Evolutionary conservation across 1,139 yeast species (phyloP).

Genomic region (Lizanozyma gosingica): DNA sequence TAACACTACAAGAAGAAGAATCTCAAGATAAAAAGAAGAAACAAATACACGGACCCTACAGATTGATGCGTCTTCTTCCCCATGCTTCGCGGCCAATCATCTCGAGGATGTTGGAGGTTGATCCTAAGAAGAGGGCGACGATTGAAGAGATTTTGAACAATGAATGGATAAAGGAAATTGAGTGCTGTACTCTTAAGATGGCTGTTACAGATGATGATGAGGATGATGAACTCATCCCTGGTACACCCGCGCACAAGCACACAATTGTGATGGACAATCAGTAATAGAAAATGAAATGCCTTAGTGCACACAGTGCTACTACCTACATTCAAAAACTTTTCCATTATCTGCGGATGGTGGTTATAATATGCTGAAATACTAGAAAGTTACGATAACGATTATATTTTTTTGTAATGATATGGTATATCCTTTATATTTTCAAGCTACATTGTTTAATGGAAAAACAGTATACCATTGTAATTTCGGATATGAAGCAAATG

Average conservation of each 20-base stretch:
- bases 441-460: too few relatives aligned
- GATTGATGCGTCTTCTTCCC: constrained; percentile 80
- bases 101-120: constrained; percentile 61
- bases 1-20: constrained; percentile 6
- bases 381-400: too few relatives aligned
- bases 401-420: too few relatives aligned
- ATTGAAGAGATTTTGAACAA: constrained; percentile 60
- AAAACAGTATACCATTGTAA: too few relatives aligned
- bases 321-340: too few relatives aligned
- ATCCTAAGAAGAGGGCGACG: constrained; percentile 61
- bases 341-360: too few relatives aligned
- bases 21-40: constrained; percentile 21
- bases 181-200: constrained; percentile 32
- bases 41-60: constrained; percentile 72
- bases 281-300: too few relatives aligned
- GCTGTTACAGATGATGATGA: constrained; percentile 17
- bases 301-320: too few relatives aligned
- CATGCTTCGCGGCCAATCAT: constrained; percentile 76
- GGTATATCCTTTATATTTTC: too few relatives aligned
- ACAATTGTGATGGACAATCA: constrained; percentile 4
- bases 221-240: constrained; percentile 8
- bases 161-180: constrained; percentile 62
- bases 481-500: too few relatives aligned
- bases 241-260: background rate
- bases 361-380: too few relatives aligned